Base-by-base conservation (phyloP, 2,329 filamentous ascomycete genomes). In the Scedosporium apiospermum region DNA sequence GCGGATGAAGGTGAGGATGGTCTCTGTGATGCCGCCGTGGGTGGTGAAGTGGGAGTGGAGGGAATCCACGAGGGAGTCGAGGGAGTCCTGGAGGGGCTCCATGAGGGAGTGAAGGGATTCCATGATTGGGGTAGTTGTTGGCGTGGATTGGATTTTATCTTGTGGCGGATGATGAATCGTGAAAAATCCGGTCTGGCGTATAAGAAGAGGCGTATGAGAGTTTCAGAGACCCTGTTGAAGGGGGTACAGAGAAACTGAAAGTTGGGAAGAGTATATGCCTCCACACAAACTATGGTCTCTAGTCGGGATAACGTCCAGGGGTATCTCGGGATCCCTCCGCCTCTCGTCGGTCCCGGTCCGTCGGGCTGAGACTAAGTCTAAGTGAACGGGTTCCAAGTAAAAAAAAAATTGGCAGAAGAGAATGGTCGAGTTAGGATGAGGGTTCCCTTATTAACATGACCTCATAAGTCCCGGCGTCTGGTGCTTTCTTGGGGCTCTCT, bases 1-100 rank as follows among this genome's bases (percentile, higher is more conserved):
- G 68, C 75, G 73, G 41, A 77, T 72, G 73, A 76, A 75, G 66
- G 74, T 74, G 58, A 63, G n/a, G 38, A 62, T 16, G 26, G 49
- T 49, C 26, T 61, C 57, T 14, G 60, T 63, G 55, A 65, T 9
- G 34, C 26, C n/a, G 34, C 26, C 26, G 46, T 49, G 57, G 7
- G 16, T 62, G 3, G 27, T 30, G 57, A 44, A n/a, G 23, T 26
- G 30, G 57, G 46, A 51, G n/a, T 18, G 46, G n/a, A 18, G 16
- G n/a, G 46, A 18, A 9, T 51, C 46, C n/a, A 23, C 16, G 46
- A 14, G 9, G 46, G 57, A n/a, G 21, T 18, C 1, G 14, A 23
- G 16, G 44, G n/a, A 49, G 14, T 23, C 18, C 21, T 5, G 21
- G 23, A 55, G 12, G 5, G 51, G 6, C 3, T 38, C 34, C 44